Percentiles rank a stretch among this genome's conserved stretches.
Evolutionary conservation across 2,329 filamentous ascomycete species (phyloP).

Genomic region (Neurospora sp.): DNA sequence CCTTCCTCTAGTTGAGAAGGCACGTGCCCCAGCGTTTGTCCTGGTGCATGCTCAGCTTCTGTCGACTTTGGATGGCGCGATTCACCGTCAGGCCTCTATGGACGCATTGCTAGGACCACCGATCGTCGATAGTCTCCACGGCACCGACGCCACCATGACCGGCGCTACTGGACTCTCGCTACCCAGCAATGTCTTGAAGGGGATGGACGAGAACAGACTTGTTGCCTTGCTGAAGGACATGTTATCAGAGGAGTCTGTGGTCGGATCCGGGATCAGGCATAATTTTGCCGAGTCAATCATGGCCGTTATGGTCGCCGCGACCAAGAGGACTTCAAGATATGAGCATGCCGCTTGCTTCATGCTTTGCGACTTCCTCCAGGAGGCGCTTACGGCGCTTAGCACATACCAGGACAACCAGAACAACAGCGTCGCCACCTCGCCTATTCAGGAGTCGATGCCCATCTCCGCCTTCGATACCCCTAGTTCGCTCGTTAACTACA

Average conservation of each 20-base stretch:
- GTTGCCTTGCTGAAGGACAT: conserved; percentile 76
- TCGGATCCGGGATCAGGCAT: conserved; percentile 39
- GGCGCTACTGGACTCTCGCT: conserved; percentile 36
- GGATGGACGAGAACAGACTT: conserved; percentile 82
- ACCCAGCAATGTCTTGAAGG: conserved; percentile 56
- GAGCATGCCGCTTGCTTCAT: conserved; percentile 79
- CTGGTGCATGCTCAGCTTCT: conserved; percentile 76
- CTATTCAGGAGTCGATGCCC: conserved; percentile 3
- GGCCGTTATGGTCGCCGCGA: conserved; percentile 60
- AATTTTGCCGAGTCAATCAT: conserved; percentile 71
- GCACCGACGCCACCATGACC: conserved; percentile 56
- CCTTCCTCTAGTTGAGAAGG: conserved; percentile 43
- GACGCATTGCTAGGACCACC: conserved; percentile 35
- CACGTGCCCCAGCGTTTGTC: conserved; percentile 64
- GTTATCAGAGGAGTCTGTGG: conserved; percentile 39
- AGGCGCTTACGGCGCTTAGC: conserved; percentile 57
- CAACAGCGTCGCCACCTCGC: conserved; percentile 20
- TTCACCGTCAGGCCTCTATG: conserved; percentile 60
- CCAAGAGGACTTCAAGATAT: conserved; percentile 67
- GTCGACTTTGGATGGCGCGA: conserved; percentile 67
- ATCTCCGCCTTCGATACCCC: neutral
- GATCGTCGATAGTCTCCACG: conserved; percentile 34
- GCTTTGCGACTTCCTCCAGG: conserved; percentile 84
- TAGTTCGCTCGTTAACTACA: conserved; percentile 28
- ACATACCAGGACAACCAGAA: conserved; percentile 27